Evolutionary conservation across 257 asterid genomes (phyloP).

Genomic region (Craterostigma plantagineum): DNA sequence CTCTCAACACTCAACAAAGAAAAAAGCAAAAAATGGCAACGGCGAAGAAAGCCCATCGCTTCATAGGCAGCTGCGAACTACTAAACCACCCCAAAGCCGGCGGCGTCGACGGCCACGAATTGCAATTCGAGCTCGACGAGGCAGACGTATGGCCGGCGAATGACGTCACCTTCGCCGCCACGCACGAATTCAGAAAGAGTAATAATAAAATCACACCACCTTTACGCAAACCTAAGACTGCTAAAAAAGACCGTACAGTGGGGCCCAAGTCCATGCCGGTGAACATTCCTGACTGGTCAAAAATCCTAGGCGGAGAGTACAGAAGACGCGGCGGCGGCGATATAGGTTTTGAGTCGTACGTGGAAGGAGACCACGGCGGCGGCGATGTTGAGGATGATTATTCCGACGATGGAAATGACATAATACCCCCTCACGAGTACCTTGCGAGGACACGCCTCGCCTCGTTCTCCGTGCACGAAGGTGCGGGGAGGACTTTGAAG

Average conservation of each 20-base stretch:
- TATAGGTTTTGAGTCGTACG: conserved; percentile 25
- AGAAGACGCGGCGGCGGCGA: conserved; percentile 1
- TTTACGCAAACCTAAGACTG: conserved; percentile 13
- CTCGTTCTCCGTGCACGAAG: conserved; percentile 88
- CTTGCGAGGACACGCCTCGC: conserved; percentile 50
- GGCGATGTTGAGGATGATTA: conserved; percentile 16
- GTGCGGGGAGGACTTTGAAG: conserved; percentile 80
- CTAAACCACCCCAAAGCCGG: conserved; percentile 36
- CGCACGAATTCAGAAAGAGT: conserved; percentile 26
- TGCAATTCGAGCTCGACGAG: conserved; percentile 64
- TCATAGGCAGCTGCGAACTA: conserved; percentile 36
- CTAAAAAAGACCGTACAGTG: no score
- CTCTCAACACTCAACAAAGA: no score
- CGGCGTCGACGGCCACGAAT: conserved; percentile 8
- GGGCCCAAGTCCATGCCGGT: conserved; percentile 51
- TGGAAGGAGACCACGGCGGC: conserved; percentile 22
- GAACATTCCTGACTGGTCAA: conserved; percentile 96
- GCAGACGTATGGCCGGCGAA: conserved; percentile 48
- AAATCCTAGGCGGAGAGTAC: conserved; percentile 69
- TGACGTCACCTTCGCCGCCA: conserved; percentile 15
- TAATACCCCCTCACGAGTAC: conserved; percentile 87
- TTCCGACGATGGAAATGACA: conserved; percentile 22
- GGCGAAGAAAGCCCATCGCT: conserved; percentile 63
- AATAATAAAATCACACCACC: conserved; percentile 21
- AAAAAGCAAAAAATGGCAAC: no score